These are phyloP conservation scores for Pseudogymnoascus sp. DNA, from an alignment of 2,329 filamentous ascomycete genomes.

Conservation along the genomic window DNA sequence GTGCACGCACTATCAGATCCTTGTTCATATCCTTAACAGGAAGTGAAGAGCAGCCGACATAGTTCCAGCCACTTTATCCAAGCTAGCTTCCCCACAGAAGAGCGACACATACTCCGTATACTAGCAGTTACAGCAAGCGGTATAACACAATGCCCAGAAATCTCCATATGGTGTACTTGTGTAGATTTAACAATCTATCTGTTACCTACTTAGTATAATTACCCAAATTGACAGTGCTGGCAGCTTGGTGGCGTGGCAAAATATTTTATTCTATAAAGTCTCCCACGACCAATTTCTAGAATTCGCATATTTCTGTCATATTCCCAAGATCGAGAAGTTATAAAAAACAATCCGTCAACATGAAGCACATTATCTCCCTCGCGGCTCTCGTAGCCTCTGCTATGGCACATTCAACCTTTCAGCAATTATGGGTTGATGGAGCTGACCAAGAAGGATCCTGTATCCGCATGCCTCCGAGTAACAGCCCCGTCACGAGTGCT, in stretches of 20 bases:
- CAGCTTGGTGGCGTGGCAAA: neutral
- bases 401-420: slow-evolving; percentile 36
- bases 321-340: neutral
- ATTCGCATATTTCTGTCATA: neutral
- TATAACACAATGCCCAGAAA: neutral
- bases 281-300: neutral
- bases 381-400: slow-evolving; percentile 23
- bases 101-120: neutral
- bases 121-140: neutral
- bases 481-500: slow-evolving; percentile 42
- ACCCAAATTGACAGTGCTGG: neutral
- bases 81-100: neutral
- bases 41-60: neutral
- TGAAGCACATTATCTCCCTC: neutral
- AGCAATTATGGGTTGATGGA: slow-evolving; percentile 39
- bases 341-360: neutral
- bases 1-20: neutral
- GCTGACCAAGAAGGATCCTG: slow-evolving; percentile 40
- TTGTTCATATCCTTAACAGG: neutral
- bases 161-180: neutral
- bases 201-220: neutral
- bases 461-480: slow-evolving; percentile 40
- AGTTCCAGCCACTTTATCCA: neutral
- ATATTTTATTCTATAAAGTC: neutral
- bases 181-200: slow-evolving; percentile 1